Evolutionary conservation across 2,329 filamentous ascomycete genomes (phyloP).

Genomic region (Arthrobotrys conoides): DNA sequence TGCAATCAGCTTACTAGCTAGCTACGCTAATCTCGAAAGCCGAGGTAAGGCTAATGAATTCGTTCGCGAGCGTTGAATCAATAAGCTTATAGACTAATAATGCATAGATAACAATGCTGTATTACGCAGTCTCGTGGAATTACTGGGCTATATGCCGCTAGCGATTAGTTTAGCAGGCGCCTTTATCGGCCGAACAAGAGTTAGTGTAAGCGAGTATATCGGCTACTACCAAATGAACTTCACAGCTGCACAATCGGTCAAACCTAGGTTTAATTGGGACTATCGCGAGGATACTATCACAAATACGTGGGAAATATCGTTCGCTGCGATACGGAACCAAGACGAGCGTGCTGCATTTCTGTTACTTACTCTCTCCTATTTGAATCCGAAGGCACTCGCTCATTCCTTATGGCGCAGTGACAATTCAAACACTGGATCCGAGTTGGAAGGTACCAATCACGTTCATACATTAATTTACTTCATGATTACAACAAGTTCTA

Average conservation of each 20-base stretch:
- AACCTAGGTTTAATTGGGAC: slow-evolving; percentile 28
- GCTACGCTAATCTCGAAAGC: background rate
- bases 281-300: slow-evolving; percentile 38
- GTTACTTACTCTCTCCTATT: slow-evolving; percentile 61
- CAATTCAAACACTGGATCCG: background rate
- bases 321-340: slow-evolving; percentile 55
- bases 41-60: background rate
- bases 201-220: slow-evolving; percentile 49
- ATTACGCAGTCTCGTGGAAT: slow-evolving; percentile 17
- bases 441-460: slow-evolving; percentile 1
- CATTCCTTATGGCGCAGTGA: too few relatives aligned
- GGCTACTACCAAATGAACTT: slow-evolving; percentile 44
- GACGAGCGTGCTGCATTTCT: slow-evolving; percentile 48
- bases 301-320: slow-evolving; percentile 59
- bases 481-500: background rate
- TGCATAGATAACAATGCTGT: background rate
- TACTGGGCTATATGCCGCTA: slow-evolving; percentile 48
- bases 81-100: background rate
- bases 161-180: slow-evolving; percentile 36
- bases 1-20: slow-evolving; percentile 5
- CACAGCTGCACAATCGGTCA: slow-evolving; percentile 28
- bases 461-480: background rate
- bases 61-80: too few relatives aligned
- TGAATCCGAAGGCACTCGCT: slow-evolving; percentile 33
- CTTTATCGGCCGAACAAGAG: slow-evolving; percentile 41